Conservation (phyloP, 345 rosid species). For the Psidium guajava region DNA sequence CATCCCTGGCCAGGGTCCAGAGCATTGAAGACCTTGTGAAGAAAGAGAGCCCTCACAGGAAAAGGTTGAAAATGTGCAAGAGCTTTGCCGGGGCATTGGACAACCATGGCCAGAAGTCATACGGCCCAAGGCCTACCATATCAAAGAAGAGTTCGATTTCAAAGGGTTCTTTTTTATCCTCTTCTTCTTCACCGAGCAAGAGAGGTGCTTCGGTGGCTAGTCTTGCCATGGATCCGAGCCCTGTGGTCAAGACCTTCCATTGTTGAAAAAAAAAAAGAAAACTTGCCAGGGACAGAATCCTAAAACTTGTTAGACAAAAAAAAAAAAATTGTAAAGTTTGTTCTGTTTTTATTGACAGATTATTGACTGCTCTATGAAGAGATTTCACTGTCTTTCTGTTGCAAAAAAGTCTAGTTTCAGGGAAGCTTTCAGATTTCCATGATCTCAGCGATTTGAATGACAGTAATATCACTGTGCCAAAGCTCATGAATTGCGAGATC, state of each 20-base stretch:
- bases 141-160: background rate
- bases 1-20: constrained; percentile 56
- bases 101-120: constrained; percentile 2
- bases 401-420: background rate
- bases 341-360: background rate
- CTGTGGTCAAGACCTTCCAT: background rate
- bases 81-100: constrained; percentile 28
- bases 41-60: constrained; percentile 17
- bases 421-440: background rate
- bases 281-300: background rate
- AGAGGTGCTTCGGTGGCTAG: background rate
- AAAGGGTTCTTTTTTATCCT: background rate
- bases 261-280: background rate
- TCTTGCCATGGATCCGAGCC: background rate
- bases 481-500: background rate
- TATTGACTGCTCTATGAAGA: background rate
- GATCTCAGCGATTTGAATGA: background rate
- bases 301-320: background rate
- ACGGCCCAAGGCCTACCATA: constrained; percentile 21
- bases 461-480: background rate
- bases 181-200: background rate
- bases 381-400: background rate
- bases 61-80: constrained; percentile 28
- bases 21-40: constrained; percentile 54
- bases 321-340: background rate